These are phyloP conservation scores for Sporothrix variecibatus DNA, from an alignment of 2,329 filamentous ascomycete species.

Conservation along the genomic window DNA sequence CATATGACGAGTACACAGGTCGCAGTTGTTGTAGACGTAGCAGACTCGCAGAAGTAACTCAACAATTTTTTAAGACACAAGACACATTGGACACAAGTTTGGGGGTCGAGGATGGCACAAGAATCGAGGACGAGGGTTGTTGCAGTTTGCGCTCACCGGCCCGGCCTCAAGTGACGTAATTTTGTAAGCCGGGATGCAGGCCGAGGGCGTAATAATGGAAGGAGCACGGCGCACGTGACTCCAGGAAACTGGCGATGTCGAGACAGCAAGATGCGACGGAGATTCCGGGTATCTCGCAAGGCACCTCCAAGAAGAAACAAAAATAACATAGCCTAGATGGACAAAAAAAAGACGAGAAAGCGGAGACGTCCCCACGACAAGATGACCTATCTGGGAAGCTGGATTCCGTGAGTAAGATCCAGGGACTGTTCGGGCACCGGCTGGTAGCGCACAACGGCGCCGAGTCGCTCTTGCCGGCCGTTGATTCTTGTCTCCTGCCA, in stretches of 20 bases:
- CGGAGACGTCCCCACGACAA: background rate
- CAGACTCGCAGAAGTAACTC: background rate
- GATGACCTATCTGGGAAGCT: background rate
- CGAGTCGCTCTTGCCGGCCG: background rate
- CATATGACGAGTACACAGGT: slow-evolving; percentile 1
- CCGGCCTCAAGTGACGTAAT: slow-evolving; percentile 17
- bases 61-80: background rate
- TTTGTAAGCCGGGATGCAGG: background rate
- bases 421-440: background rate
- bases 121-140: background rate
- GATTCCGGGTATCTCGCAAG: background rate
- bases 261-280: background rate
- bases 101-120: background rate
- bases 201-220: background rate
- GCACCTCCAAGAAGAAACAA: background rate
- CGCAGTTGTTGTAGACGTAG: too few species aligned
- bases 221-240: slow-evolving; percentile 12
- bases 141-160: background rate
- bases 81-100: background rate
- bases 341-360: background rate
- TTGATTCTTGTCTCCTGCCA: background rate
- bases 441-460: background rate
- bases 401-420: background rate
- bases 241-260: background rate
- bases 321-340: background rate